Conservation (phyloP, 169 alveolate genomes). For the Babesia microti region DNA sequence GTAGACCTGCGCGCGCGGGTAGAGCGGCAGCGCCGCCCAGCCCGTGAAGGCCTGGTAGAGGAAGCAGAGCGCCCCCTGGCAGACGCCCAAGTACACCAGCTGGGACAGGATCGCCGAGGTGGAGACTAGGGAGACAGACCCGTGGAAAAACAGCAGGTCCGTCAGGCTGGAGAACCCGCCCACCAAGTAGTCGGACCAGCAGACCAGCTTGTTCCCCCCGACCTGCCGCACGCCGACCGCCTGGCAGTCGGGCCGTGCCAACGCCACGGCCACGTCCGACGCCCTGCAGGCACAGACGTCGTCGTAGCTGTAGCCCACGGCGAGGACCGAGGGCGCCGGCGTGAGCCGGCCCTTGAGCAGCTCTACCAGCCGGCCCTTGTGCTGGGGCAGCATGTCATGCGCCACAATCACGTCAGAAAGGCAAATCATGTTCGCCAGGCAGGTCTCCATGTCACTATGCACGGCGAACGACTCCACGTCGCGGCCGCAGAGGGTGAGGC, state of each 20-base stretch:
- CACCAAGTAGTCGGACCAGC: slow-evolving; percentile 21
- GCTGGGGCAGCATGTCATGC: slow-evolving; percentile 46
- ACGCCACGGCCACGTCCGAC: slow-evolving; percentile 30
- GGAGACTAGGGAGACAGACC: slow-evolving; percentile 10
- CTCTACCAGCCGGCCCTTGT: slow-evolving; percentile 53
- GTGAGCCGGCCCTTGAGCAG: slow-evolving; percentile 38
- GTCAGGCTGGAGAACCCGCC: slow-evolving; percentile 17
- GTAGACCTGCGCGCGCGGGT: slow-evolving; percentile 26
- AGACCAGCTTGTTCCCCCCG: too few relatives aligned
- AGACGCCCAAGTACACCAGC: slow-evolving; percentile 14
- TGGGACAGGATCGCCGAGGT: slow-evolving; percentile 12
- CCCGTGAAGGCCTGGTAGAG: slow-evolving; percentile 34
- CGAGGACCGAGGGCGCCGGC: slow-evolving; percentile 58
- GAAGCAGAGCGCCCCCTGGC: slow-evolving; percentile 20
- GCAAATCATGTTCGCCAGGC: slow-evolving; percentile 57
- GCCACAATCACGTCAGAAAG: slow-evolving; percentile 57
- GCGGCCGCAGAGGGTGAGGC: slow-evolving; percentile 46
- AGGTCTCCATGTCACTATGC: slow-evolving; percentile 45
- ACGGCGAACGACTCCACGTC: slow-evolving; percentile 47
- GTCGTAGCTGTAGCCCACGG: slow-evolving; percentile 61
- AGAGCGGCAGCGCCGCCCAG: slow-evolving; percentile 34
- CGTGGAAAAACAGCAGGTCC: slow-evolving; percentile 30
- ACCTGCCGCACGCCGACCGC: too few relatives aligned
- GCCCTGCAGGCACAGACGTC: slow-evolving; percentile 50
- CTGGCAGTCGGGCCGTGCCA: too few relatives aligned